Conservation (phyloP, 768 basidiomycete species). For the Russula vinacea region DNA sequence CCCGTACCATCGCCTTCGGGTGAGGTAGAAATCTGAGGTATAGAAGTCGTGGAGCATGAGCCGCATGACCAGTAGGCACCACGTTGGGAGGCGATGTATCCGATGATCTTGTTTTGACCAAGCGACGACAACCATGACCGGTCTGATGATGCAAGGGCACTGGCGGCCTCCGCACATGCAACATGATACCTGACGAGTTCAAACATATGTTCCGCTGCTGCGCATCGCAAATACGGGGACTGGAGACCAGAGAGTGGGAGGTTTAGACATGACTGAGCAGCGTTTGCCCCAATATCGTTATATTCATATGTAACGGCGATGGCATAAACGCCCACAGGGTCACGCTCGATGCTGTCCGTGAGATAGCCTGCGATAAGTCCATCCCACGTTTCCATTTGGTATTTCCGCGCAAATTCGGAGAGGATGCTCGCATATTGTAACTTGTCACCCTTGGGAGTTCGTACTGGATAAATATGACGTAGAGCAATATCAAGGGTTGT, state of each 20-base stretch:
- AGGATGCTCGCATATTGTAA: slow-evolving; percentile 11
- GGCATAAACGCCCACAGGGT: slow-evolving; percentile 25
- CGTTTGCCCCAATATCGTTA: background rate
- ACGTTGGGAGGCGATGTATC: no score
- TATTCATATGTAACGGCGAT: slow-evolving; percentile 10
- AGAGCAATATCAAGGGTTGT: slow-evolving; percentile 14
- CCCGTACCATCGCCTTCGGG: no score
- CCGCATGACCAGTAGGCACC: no score
- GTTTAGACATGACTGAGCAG: slow-evolving; percentile 4
- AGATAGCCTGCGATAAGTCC: background rate
- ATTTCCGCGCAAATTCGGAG: slow-evolving; percentile 23
- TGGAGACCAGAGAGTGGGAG: background rate
- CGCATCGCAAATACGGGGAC: background rate
- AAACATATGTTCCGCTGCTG: no score
- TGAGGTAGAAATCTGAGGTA: no score
- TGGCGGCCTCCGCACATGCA: slow-evolving; percentile 12
- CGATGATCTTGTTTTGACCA: no score
- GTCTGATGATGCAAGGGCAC: background rate
- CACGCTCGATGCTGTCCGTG: slow-evolving; percentile 1
- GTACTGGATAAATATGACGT: slow-evolving; percentile 21
- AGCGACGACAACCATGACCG: background rate
- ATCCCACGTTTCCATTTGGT: slow-evolving; percentile 11
- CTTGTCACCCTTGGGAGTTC: background rate
- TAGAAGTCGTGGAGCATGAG: no score
- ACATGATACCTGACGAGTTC: slow-evolving; percentile 11